Base-by-base conservation (phyloP, 345 rosid species). In the Eucalyptus viminalis region DNA sequence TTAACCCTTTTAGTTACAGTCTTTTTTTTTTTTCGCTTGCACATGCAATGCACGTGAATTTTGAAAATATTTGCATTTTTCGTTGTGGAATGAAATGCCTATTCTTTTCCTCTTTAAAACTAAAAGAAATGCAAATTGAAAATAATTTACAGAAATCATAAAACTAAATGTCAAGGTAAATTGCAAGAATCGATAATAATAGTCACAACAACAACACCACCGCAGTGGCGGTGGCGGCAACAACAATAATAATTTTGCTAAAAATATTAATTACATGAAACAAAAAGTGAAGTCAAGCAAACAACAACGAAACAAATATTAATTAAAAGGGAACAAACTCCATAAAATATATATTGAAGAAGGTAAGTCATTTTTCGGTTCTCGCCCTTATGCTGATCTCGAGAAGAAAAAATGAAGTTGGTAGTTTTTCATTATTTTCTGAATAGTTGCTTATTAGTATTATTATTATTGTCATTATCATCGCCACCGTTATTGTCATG, bases 221-320 rank as follows among this genome's bases (percentile, higher is more conserved):
- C 5, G 8, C 8, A 8, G 10, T 1, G 10, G 56, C 0, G 21
- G 6, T 1, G 2, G 0, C 1, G 0, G 0, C 15, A 27, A 40
- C 1, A 40, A 60, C 16, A 29, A 29, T 12, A 29, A 14, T 29
- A 14, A 62, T 12, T 6, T 29, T 6, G 5, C 19, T 62, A 62
- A 14, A 14, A 62, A 29, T 62, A 62, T 62, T 62, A 29, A 62
- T 37, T 29, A 7, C 72, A 29, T 62, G 34, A 62, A 29, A 62
- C 34, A 29, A 29, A 62, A 62, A 14, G 34, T 62, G 34, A 14
- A 29, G 31, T 29, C 72, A 29, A 29, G 37, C 31, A 7, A 62
- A 62, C 8, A 62, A 62, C 8, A 62, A 62, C 1, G 5, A 14
- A 6, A 62, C 3, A 62, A 29, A 14, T 29, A 62, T 29, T 13